Evolutionary conservation across 768 basidiomycete genomes (phyloP).

Genomic region (Podaxis sp.): DNA sequence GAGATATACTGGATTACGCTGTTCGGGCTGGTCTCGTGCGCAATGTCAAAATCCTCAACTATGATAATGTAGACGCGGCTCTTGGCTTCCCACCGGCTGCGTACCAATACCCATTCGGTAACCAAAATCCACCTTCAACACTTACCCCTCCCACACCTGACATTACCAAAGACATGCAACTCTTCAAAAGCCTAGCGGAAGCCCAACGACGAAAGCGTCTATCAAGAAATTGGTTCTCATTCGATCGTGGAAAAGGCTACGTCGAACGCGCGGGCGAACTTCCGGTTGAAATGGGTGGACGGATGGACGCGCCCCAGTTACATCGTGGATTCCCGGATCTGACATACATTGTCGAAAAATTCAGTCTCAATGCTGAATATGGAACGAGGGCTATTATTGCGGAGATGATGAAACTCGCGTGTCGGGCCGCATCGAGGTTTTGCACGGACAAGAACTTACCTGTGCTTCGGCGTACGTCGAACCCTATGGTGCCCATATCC

Average conservation of each 20-base stretch:
- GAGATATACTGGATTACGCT: constrained; percentile 67
- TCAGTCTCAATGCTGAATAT: constrained; percentile 20
- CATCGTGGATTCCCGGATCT: constrained; percentile 50
- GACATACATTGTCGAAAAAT: constrained; percentile 41
- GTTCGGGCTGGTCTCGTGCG: constrained; percentile 74
- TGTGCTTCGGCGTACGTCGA: constrained; percentile 56
- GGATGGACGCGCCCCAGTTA: constrained; percentile 27
- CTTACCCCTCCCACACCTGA: constrained; percentile 19
- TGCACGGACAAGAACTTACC: constrained; percentile 59
- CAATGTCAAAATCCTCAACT: constrained; percentile 64
- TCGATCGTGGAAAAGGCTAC: not conserved
- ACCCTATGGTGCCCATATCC: constrained; percentile 28
- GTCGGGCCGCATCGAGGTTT: constrained; percentile 73
- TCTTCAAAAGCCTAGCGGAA: constrained; percentile 18
- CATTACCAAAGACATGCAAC: constrained; percentile 29
- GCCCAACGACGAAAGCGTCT: not conserved
- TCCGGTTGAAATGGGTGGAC: constrained; percentile 32
- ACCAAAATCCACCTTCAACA: constrained; percentile 6
- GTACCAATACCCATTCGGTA: constrained; percentile 45
- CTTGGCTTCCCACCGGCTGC: constrained; percentile 30
- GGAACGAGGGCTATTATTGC: constrained; percentile 62
- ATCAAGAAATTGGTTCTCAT: constrained; percentile 8
- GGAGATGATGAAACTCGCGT: constrained; percentile 83
- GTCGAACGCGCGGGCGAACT: constrained; percentile 18
- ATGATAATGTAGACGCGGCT: constrained; percentile 62